These are phyloP conservation scores for Penicillium sp. DNA, from an alignment of 2,329 filamentous ascomycete species.

Conservation along the genomic window DNA sequence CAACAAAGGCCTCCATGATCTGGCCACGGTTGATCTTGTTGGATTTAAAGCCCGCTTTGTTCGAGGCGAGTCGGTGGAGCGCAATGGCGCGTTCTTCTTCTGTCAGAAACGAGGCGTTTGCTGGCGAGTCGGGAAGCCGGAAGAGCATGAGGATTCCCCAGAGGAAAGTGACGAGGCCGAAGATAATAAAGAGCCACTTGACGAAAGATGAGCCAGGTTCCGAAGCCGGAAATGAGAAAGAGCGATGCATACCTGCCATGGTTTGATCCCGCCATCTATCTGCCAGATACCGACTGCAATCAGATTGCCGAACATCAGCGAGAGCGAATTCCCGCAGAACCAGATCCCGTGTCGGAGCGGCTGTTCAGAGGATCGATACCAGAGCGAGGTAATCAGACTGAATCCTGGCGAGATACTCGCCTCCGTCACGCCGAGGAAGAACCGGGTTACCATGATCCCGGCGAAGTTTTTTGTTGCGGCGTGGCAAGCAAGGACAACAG, in stretches of 20 bases:
- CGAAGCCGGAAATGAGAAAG: neutral
- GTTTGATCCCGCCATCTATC: slow-evolving; percentile 22
- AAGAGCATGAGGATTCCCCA: slow-evolving; percentile 31
- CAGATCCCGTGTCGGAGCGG: slow-evolving; percentile 38
- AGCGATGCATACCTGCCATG: slow-evolving; percentile 30
- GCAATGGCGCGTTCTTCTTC: slow-evolving; percentile 30
- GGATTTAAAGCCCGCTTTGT: slow-evolving; percentile 39
- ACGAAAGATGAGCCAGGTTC: neutral
- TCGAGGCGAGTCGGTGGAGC: slow-evolving; percentile 28
- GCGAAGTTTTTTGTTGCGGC: slow-evolving; percentile 46
- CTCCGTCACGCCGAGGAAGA: slow-evolving; percentile 51
- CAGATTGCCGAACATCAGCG: slow-evolving; percentile 31
- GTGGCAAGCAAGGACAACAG: slow-evolving; percentile 35
- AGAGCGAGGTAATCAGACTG: slow-evolving; percentile 39
- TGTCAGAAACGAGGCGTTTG: slow-evolving; percentile 29
- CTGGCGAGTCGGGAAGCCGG: slow-evolving; percentile 30
- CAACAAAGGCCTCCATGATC: slow-evolving; percentile 33
- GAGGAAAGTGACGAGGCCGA: slow-evolving; percentile 31
- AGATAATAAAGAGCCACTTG: slow-evolving; percentile 31
- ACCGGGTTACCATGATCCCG: slow-evolving; percentile 46
- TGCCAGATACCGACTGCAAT: slow-evolving; percentile 34
- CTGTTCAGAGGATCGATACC: slow-evolving; percentile 37
- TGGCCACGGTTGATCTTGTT: slow-evolving; percentile 48
- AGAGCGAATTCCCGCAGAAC: slow-evolving; percentile 37
- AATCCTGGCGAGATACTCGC: slow-evolving; percentile 42